Percentiles rank a stretch among this genome's conserved stretches.
Conservation (phyloP, 371 early-diverging fungal genomes). For the Catenaria anguillulae region DNA sequence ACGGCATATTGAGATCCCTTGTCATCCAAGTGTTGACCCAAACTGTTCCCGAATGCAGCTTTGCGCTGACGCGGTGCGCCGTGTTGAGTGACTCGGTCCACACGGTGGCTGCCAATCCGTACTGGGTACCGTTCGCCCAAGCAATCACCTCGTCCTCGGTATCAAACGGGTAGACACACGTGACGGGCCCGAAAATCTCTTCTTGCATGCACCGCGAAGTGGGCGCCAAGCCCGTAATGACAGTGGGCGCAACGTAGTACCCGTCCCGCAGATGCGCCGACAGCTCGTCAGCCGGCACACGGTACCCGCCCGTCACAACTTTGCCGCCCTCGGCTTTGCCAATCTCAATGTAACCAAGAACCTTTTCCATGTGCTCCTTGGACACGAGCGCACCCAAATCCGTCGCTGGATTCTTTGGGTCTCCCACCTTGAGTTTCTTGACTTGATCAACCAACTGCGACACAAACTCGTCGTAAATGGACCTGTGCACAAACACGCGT, state of each 20-base stretch:
- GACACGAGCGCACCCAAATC: constrained; percentile 46
- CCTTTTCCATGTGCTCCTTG: constrained; percentile 49
- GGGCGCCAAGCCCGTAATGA: constrained; percentile 39
- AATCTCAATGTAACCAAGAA: constrained; percentile 43
- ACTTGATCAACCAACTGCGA: constrained; percentile 23
- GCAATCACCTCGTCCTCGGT: constrained; percentile 48
- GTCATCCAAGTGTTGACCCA: constrained; percentile 67
- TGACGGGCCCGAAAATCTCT: constrained; percentile 71
- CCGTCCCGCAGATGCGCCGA: no score
- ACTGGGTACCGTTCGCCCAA: constrained; percentile 50
- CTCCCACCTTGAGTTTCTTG: constrained; percentile 40
- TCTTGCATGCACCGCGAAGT: constrained; percentile 46
- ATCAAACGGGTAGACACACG: constrained; percentile 47
- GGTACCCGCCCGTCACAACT: constrained; percentile 13
- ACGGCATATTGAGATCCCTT: constrained; percentile 51
- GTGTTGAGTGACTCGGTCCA: constrained; percentile 52
- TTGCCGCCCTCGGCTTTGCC: constrained; percentile 35
- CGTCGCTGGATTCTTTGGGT: constrained; percentile 34
- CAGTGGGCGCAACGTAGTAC: constrained; percentile 51
- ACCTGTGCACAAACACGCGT: constrained; percentile 47
- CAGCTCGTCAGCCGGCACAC: no score
- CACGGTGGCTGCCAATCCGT: constrained; percentile 63
- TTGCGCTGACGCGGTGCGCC: constrained; percentile 42
- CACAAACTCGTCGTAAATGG: constrained; percentile 44
- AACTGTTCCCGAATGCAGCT: constrained; percentile 38